phyloP scores from a whole-genome alignment of 2,329 filamentous ascomycete species.

The Hyphodiscus sp. region DNA sequence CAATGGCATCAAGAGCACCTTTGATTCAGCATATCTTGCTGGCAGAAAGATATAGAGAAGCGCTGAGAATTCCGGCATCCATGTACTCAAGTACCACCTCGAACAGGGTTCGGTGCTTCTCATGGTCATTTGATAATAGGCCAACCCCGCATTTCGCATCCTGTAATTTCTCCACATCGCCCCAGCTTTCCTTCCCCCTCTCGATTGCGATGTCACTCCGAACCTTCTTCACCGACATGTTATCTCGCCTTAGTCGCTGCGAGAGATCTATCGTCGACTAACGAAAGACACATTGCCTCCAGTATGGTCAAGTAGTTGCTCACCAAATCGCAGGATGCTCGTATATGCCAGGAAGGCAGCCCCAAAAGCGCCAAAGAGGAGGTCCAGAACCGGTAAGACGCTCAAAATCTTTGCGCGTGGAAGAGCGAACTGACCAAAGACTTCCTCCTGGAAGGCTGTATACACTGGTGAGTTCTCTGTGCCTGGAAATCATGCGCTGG shows the following conservation, averaged over 20 bases:
- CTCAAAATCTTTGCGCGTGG: background rate
- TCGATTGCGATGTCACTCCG: background rate
- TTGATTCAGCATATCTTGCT: no score
- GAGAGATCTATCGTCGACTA: conserved; percentile 3
- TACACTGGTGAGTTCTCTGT: conserved; percentile 26
- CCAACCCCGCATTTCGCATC: background rate
- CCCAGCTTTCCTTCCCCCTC: background rate
- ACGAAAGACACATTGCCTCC: conserved; percentile 29
- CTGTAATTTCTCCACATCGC: background rate
- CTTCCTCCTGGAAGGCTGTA: conserved; percentile 21
- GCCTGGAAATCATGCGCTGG: background rate
- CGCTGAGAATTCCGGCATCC: no score
- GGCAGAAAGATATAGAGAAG: no score
- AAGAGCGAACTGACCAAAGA: conserved; percentile 12
- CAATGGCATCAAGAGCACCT: no score
- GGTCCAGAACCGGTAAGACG: conserved; percentile 50
- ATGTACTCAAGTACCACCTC: no score
- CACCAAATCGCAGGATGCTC: conserved; percentile 38
- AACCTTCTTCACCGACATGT: background rate
- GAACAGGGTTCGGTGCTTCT: no score
- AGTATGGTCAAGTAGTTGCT: conserved; percentile 25
- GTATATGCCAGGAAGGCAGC: conserved; percentile 51
- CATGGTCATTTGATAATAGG: background rate
- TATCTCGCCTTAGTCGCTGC: background rate
- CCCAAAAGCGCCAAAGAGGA: conserved; percentile 52